A percentile compares a stretch with the other conserved stretches of the same genome.
These are phyloP conservation scores for Suillus luteus DNA, from an alignment of 768 basidiomycete species.

Conservation along the genomic window DNA sequence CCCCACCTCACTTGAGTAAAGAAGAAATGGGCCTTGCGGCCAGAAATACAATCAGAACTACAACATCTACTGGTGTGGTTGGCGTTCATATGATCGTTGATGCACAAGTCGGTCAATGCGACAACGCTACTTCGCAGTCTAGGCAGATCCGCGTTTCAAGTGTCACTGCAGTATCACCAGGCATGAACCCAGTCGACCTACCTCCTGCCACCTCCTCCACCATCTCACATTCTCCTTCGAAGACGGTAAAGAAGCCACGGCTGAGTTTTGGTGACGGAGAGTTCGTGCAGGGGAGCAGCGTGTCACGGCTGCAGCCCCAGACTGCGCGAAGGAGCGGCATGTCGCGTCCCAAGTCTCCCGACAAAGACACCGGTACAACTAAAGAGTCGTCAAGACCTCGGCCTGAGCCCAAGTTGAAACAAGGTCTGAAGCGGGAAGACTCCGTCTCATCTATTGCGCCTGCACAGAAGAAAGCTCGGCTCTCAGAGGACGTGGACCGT, in stretches of 20 bases:
- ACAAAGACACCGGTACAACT: not conserved
- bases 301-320: constrained; percentile 9
- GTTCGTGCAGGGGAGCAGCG: constrained; percentile 5
- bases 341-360: constrained; percentile 9
- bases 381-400: not conserved
- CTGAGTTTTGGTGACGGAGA: constrained; percentile 4
- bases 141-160: not conserved
- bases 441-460: constrained; percentile 15
- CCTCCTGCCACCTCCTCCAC: not conserved
- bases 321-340: constrained; percentile 14
- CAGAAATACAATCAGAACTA: no score
- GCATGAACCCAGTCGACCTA: not conserved
- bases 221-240: constrained; percentile 1
- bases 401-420: constrained; percentile 3
- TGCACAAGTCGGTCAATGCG: not conserved
- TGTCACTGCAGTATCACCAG: not conserved
- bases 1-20: not conserved
- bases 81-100: not conserved
- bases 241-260: constrained; percentile 17
- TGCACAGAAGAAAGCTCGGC: constrained; percentile 25
- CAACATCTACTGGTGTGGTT: not conserved
- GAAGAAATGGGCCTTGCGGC: not conserved
- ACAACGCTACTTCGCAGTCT: not conserved
- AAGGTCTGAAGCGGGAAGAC: constrained; percentile 10
- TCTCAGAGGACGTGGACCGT: constrained; percentile 9